Base-by-base conservation (phyloP, 495 filamentous ascomycete species). In the Penicillium arizonense region DNA sequence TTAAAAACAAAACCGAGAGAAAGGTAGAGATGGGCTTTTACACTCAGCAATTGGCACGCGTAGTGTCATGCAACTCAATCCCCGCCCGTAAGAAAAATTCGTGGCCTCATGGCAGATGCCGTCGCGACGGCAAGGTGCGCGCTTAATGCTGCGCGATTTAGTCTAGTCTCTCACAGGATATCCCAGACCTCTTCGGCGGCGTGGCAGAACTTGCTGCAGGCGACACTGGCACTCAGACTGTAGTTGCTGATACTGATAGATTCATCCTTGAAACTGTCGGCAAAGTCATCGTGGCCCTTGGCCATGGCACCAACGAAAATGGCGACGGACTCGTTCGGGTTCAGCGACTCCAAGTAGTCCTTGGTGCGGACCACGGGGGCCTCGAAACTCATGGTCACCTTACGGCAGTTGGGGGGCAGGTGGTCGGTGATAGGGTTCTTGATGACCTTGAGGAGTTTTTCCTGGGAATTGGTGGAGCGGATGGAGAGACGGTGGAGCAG, bases 221-320 rank as follows among this genome's bases (percentile, higher is more conserved):
- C 94, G 28, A 98, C 93, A 76, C 91, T 96, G 41, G 94, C 94
- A 63, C 89, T 95, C 40, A 98, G 79, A 71, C 89, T 96, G 82
- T 87, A 98, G 70, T 96, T 96, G 76, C 94, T 97, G 73, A 98
- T 96, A 59, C 89, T 88, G 74, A 98, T 97, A 58, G 93, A 87
- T 68, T 98, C 94, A 68, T 98, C 94, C 59, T 97, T 94, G 75
- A 86, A 91, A 34, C 80, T 77, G 65, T 98, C 94, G 44, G 94
- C 94, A 65, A 98, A 98, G 71, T 94, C 90, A 67, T 98, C 94
- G 24, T 84, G 77, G 7, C 94, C 94, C 73, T 96, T 97, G 52
- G 94, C 94, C 92, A 98, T 97, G 49, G 94, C 94, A 55, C 94
- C 94, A 36, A 98, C 91, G 62, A 97, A 97, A 52, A 98, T 93